phyloP scores from a whole-genome alignment of 169 alveolate species.

The Perkinsus marinus region DNA sequence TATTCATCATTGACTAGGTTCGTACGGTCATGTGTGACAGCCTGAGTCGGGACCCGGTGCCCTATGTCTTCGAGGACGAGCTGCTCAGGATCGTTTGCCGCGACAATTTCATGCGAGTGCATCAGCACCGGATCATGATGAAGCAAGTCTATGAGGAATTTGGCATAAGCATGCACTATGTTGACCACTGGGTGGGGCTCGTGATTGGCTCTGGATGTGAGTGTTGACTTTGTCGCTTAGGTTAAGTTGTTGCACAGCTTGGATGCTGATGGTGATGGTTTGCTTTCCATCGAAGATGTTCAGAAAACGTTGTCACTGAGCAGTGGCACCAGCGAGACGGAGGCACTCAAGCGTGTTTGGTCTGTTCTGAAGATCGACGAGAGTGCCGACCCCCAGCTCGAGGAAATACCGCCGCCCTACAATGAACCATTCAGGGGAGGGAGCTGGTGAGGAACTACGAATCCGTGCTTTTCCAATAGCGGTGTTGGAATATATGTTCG shows the following conservation, averaged over 20 bases:
- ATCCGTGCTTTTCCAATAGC: no score
- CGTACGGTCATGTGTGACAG: not conserved
- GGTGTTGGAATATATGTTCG: no score
- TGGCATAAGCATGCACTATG: not conserved
- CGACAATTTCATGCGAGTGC: not conserved
- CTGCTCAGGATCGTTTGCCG: not conserved
- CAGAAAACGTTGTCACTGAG: not conserved
- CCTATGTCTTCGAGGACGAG: not conserved
- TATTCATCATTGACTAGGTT: not conserved
- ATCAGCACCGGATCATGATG: not conserved
- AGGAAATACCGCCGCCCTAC: not conserved
- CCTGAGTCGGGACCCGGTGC: not conserved
- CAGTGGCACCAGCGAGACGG: not conserved
- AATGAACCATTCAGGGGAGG: not conserved
- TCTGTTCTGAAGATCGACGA: not conserved
- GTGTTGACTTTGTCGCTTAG: not conserved
- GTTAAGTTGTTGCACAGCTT: not conserved
- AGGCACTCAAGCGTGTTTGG: not conserved
- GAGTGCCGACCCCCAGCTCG: not conserved
- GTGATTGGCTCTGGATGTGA: not conserved
- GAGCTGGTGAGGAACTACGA: not conserved
- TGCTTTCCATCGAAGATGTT: not conserved
- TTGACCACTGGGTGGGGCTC: not conserved
- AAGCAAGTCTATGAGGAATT: not conserved
- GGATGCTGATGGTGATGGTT: not conserved